phyloP scores from a whole-genome alignment of 164 flowering plant genomes.

The Aristolochia fimbriata region DNA sequence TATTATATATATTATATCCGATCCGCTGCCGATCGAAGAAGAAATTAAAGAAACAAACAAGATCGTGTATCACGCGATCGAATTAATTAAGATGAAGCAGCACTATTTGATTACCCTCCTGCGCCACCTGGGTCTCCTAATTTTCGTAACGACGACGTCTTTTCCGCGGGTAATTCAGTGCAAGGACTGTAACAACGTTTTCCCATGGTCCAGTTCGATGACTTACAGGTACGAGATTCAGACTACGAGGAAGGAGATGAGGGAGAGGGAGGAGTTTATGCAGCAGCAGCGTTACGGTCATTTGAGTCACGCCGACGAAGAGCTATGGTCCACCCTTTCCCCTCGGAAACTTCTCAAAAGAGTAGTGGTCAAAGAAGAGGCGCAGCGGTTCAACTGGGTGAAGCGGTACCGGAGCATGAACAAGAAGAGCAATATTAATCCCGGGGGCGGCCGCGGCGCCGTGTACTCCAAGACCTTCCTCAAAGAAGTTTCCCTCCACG shows the following conservation, averaged over 20 bases:
- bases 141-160: no score
- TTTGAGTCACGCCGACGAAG: slow-evolving; percentile 64
- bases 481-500: slow-evolving; percentile 58
- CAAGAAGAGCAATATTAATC: slow-evolving; percentile 18
- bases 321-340: slow-evolving; percentile 50
- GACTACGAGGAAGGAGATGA: slow-evolving; percentile 45
- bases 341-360: slow-evolving; percentile 44
- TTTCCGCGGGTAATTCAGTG: background rate
- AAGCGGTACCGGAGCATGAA: slow-evolving; percentile 51
- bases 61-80: no score
- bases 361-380: slow-evolving; percentile 25
- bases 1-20: no score
- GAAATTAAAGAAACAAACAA: no score
- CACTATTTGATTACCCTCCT: no score
- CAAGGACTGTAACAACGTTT: slow-evolving; percentile 70
- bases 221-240: slow-evolving; percentile 40
- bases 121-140: no score
- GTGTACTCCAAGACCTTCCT: no score
- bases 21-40: no score
- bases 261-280: slow-evolving; percentile 49
- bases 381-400: slow-evolving; percentile 26
- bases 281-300: slow-evolving; percentile 49
- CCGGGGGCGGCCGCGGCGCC: no score
- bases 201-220: slow-evolving; percentile 48
- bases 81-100: no score